A percentile compares a stretch with the other conserved stretches of the same genome.
Evolutionary conservation across 176 grass and related monocot species (phyloP).

Genomic region (Otatea glauca): DNA sequence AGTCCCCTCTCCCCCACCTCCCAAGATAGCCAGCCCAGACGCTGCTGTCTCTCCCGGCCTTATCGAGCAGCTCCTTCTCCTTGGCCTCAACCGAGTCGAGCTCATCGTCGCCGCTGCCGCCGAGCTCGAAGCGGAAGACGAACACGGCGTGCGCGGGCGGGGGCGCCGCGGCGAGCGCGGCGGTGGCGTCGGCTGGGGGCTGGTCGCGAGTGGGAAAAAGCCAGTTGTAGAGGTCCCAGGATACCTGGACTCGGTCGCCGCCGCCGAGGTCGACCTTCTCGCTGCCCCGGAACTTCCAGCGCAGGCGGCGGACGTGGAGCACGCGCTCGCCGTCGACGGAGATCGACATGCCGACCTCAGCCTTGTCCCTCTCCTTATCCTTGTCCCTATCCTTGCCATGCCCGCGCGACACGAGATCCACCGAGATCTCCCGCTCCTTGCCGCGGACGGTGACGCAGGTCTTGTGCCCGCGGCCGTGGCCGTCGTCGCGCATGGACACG

Average conservation of each 20-base stretch:
- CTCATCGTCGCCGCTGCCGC: conserved; percentile 20
- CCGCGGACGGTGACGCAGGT: conserved; percentile 75
- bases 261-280: conserved; percentile 76
- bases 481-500: conserved; percentile 55
- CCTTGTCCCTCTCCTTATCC: conserved; percentile 33
- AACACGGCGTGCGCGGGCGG: conserved; percentile 67
- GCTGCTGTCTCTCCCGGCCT: conserved; percentile 27
- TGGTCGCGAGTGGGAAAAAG: conserved; percentile 61
- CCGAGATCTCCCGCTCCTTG: conserved; percentile 75
- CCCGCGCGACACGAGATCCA: conserved; percentile 64
- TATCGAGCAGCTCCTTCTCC: conserved; percentile 43
- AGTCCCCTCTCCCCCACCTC: conserved; percentile 59
- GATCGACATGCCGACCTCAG: conserved; percentile 70
- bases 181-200: conserved; percentile 25
- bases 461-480: conserved; percentile 44
- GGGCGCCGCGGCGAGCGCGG: neutral
- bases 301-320: conserved; percentile 71
- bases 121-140: conserved; percentile 82
- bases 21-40: conserved; percentile 45
- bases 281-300: conserved; percentile 92
- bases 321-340: conserved; percentile 72
- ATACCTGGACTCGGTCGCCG: conserved; percentile 65
- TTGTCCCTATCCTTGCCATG: conserved; percentile 25
- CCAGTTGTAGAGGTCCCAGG: conserved; percentile 95
- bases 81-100: conserved; percentile 21